phyloP scores from a whole-genome alignment of 257 asterid species.

The Haberlea rhodopensis region DNA sequence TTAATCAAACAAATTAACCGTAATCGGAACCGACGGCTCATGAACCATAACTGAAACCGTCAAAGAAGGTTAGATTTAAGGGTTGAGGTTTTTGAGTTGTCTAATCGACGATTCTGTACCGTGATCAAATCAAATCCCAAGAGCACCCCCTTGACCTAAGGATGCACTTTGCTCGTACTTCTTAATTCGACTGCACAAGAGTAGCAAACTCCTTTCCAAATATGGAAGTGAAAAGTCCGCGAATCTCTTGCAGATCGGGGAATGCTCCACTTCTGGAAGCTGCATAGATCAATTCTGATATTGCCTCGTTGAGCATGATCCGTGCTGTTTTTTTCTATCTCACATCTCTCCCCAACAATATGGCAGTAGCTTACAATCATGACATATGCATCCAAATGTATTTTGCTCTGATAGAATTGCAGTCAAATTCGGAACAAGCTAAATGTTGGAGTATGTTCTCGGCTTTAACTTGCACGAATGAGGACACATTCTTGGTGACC shows the following conservation, averaged over 20 bases:
- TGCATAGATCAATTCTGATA: constrained; percentile 44
- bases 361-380: constrained; percentile 36
- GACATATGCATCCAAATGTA: constrained; percentile 29
- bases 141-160: constrained; percentile 32
- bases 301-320: constrained; percentile 35
- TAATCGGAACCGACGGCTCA: no score
- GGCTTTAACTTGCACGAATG: constrained; percentile 31
- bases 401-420: constrained; percentile 23
- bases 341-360: constrained; percentile 28
- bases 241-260: constrained; percentile 49
- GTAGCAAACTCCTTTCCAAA: constrained; percentile 40
- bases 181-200: constrained; percentile 33
- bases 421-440: neutral
- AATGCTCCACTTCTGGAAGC: constrained; percentile 49
- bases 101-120: no score
- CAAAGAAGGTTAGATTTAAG: no score
- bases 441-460: neutral
- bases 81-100: neutral
- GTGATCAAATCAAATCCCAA: neutral
- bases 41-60: no score
- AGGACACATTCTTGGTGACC: constrained; percentile 35
- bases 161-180: constrained; percentile 31
- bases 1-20: no score
- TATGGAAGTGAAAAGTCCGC: constrained; percentile 30
- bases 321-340: constrained; percentile 22